Base-by-base conservation (phyloP, 306 rosid genomes). In the Acmispon strigosus region DNA sequence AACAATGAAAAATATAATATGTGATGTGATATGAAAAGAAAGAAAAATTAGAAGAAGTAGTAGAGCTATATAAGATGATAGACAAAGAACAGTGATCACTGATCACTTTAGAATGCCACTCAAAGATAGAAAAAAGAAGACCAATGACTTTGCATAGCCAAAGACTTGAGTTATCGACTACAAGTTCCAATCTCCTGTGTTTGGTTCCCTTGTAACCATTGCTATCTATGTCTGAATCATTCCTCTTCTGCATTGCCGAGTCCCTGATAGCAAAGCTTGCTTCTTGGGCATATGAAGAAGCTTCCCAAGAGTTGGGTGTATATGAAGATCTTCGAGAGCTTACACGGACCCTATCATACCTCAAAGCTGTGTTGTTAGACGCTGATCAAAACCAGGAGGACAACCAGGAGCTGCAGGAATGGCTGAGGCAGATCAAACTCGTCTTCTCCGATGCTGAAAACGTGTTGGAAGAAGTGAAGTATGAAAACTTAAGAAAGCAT, bases 391-490 rank as follows among this genome's bases (percentile, higher is more conserved):
- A 76, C 73, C 82, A 72, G 47, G 59, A 16, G 1, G 41, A 36
- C 3, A 4, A 53, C 5, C 2, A 0, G 1, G 12, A 32, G 58
- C 15, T 72, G 29, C 1, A 2, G 2, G 34, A 5, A 10, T 67
- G 81, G 80, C 70, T 84, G 36, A 7, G 15, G 13, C 42, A 10
- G 47, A 69, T 84, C 11, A 20, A 36, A n/a, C n/a, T 10, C 1
- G 59, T 45, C 2, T 42, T 81, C 43, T 29, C 62, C 1, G 74
- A 62, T 15, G 80, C 78, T 0, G 80, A 81, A 47, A 43, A 58
- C n/a, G n/a, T 72, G 20, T 2, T 84, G 9, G 84, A 81, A 42
- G 82, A 72, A 36, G 39, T 84, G 37, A 70, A 84, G 0, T 72
- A 68, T 0, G 19, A 68, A 53, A 54, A 20, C 16, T 8, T 73